phyloP scores from a whole-genome alignment of 768 basidiomycete species.

The Lanmaoa pseudosensibilis region DNA sequence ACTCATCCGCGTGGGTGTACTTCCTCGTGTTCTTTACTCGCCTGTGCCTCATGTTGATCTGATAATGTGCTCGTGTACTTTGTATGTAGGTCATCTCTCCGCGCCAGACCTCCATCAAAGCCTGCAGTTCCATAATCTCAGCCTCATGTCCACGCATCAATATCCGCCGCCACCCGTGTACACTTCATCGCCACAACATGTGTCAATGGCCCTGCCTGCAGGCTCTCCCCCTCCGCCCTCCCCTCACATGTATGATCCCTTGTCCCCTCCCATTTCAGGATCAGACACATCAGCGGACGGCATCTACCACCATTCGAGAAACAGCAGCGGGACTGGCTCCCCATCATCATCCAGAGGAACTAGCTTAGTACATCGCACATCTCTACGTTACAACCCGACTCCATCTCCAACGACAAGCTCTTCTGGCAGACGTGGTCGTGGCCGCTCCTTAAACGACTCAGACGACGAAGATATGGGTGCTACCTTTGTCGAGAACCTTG shows the following conservation, averaged over 20 bases:
- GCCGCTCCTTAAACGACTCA: constrained; percentile 69
- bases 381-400: constrained; percentile 75
- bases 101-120: constrained; percentile 69
- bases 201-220: constrained; percentile 57
- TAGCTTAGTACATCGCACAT: constrained; percentile 71
- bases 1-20: constrained; percentile 73
- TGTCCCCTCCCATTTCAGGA: constrained; percentile 85
- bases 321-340: constrained; percentile 72
- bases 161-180: constrained; percentile 61
- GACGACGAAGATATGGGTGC: constrained; percentile 77
- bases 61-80: constrained; percentile 55
- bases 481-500: constrained; percentile 67
- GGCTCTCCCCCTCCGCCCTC: constrained; percentile 74
- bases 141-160: constrained; percentile 68
- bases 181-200: constrained; percentile 65
- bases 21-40: constrained; percentile 41
- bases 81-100: constrained; percentile 59
- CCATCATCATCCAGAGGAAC: constrained; percentile 75
- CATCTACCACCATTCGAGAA: constrained; percentile 70
- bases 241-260: constrained; percentile 79
- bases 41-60: constrained; percentile 63
- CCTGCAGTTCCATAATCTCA: constrained; percentile 59
- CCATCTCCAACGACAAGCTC: constrained; percentile 77
- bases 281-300: constrained; percentile 88
- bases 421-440: constrained; percentile 62